Conservation (phyloP, 2,329 filamentous ascomycete species). For the Sphaerulina vaccinii region DNA sequence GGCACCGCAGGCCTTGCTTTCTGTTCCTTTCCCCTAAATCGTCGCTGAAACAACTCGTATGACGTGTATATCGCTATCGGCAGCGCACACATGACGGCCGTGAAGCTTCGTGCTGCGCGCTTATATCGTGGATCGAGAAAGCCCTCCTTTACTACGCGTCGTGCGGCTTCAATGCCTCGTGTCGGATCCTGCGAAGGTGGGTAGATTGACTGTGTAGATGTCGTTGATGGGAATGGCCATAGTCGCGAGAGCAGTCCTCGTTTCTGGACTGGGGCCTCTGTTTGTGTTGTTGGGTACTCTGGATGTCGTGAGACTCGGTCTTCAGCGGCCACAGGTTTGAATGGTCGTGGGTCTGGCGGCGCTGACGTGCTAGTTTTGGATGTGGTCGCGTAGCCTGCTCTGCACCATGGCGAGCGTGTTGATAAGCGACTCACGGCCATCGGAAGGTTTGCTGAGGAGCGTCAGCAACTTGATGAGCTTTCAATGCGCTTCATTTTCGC, state of each 20-base stretch:
- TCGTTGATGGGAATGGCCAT: conserved; percentile 6
- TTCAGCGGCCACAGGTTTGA: conserved; percentile 5
- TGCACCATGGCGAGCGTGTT: not conserved
- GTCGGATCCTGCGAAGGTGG: conserved; percentile 16
- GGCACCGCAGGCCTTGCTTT: conserved; percentile 20
- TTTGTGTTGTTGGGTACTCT: not conserved
- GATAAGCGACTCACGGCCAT: not conserved
- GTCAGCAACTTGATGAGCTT: no score
- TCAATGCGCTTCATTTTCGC: no score
- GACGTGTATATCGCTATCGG: conserved; percentile 31
- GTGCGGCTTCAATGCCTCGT: conserved; percentile 28
- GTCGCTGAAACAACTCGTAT: conserved; percentile 32
- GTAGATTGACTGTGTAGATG: not conserved
- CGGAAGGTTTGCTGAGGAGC: not conserved
- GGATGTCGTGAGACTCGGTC: conserved; percentile 11
- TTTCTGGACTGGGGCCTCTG: not conserved
- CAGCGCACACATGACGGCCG: conserved; percentile 28
- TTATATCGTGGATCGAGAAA: conserved; percentile 32
- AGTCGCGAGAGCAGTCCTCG: conserved; percentile 10
- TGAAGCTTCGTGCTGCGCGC: conserved; percentile 24
- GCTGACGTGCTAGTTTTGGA: not conserved
- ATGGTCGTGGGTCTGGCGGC: conserved; percentile 11
- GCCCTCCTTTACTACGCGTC: conserved; percentile 26
- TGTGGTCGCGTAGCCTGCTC: conserved; percentile 3
- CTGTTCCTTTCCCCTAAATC: conserved; percentile 32